A percentile compares a stretch with the other conserved stretches of the same genome.
These are phyloP conservation scores for Saccharomycopsis crataegensis DNA, from an alignment of 1,139 yeast species.

Conservation along the genomic window DNA sequence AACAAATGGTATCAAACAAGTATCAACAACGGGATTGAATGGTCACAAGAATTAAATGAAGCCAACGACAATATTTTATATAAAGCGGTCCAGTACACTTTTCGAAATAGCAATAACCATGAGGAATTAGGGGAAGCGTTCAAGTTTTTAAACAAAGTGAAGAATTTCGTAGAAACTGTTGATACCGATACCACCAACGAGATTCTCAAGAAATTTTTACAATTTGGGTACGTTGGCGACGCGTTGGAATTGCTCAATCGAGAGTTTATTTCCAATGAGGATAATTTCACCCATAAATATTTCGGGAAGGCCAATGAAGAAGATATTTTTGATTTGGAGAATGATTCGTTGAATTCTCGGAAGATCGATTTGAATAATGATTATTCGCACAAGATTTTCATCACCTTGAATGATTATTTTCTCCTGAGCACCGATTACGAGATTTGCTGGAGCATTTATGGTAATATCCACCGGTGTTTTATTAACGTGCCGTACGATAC, in stretches of 20 bases:
- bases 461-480: conserved; percentile 51
- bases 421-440: conserved; percentile 39
- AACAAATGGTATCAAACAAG: conserved; percentile 10
- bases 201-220: conserved; percentile 40
- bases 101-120: conserved; percentile 25
- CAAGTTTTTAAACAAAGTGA: conserved; percentile 30
- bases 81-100: conserved; percentile 21
- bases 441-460: conserved; percentile 59
- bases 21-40: conserved; percentile 14
- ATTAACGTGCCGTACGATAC: conserved; percentile 47
- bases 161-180: conserved; percentile 33
- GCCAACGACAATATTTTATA: conserved; percentile 39
- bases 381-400: conserved; percentile 32
- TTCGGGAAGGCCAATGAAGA: conserved; percentile 18
- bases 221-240: conserved; percentile 46
- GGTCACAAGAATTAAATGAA: conserved; percentile 26
- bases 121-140: conserved; percentile 26
- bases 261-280: conserved; percentile 46
- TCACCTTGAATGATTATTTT: conserved; percentile 41
- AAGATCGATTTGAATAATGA: conserved; percentile 19
- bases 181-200: conserved; percentile 40
- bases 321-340: conserved; percentile 22
- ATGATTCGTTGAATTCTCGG: conserved; percentile 19
- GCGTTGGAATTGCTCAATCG: conserved; percentile 50
- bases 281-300: conserved; percentile 30